A percentile compares a stretch with the other conserved stretches of the same genome.
These are phyloP conservation scores for Candida frijolesensis DNA, from an alignment of 1,139 yeast species.

Conservation along the genomic window DNA sequence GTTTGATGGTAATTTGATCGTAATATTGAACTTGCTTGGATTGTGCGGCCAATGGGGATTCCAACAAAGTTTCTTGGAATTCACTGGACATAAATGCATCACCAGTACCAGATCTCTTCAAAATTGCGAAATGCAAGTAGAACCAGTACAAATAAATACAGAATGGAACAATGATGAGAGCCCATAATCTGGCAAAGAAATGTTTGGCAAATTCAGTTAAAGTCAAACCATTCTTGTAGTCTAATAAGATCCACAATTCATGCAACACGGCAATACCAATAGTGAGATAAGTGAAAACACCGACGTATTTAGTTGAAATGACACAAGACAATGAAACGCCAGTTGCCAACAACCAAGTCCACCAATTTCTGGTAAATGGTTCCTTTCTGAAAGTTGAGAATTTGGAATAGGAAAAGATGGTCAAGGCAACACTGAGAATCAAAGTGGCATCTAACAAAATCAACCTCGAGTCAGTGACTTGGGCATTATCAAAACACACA, in stretches of 20 bases:
- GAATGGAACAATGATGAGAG: conserved; percentile 80
- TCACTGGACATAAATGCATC: conserved; percentile 91
- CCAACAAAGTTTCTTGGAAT: conserved; percentile 89
- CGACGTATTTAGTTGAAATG: conserved; percentile 93
- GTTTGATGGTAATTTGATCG: conserved; percentile 76
- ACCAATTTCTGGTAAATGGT: conserved; percentile 78
- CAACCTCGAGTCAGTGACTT: conserved; percentile 85
- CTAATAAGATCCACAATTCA: conserved; percentile 87
- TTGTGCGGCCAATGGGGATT: conserved; percentile 72
- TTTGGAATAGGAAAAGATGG: conserved; percentile 76
- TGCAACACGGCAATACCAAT: conserved; percentile 83
- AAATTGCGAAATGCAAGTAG: conserved; percentile 81
- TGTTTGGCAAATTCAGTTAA: conserved; percentile 64
- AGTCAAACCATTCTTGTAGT: conserved; percentile 68
- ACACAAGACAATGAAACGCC: conserved; percentile 89
- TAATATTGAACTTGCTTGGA: conserved; percentile 73
- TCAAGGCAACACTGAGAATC: conserved; percentile 75
- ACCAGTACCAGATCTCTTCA: conserved; percentile 91
- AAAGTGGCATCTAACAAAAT: conserved; percentile 90
- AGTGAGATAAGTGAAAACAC: conserved; percentile 85
- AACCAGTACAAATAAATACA: conserved; percentile 88
- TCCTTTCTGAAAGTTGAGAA: conserved; percentile 70
- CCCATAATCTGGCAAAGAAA: conserved; percentile 72
- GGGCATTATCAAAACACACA: conserved; percentile 89
- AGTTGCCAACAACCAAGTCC: conserved; percentile 81